phyloP scores from a whole-genome alignment of 2,329 filamentous ascomycete species.

The Gnomoniopsis smithogilvyi region DNA sequence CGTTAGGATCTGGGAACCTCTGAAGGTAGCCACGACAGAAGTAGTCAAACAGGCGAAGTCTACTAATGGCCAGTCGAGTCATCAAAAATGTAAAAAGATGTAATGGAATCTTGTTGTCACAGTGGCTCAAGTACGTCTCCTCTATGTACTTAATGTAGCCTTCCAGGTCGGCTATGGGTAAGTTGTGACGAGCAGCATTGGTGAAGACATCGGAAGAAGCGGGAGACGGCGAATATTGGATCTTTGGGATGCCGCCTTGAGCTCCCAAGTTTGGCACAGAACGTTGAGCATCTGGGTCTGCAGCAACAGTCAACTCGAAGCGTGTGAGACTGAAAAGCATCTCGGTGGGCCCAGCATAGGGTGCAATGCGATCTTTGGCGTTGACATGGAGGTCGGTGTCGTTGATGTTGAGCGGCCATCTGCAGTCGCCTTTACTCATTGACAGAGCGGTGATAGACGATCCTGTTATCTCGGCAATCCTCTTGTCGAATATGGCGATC shows the following conservation, averaged over 20 bases:
- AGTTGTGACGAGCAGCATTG: slow-evolving; percentile 48
- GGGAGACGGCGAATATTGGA: slow-evolving; percentile 32
- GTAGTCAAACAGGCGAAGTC: slow-evolving; percentile 53
- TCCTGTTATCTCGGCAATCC: slow-evolving; percentile 64
- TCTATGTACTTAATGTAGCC: slow-evolving; percentile 54
- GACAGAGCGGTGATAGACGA: slow-evolving; percentile 54
- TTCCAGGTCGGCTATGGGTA: slow-evolving; percentile 48
- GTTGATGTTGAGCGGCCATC: slow-evolving; percentile 58
- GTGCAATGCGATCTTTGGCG: slow-evolving; percentile 49
- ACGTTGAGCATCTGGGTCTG: slow-evolving; percentile 40
- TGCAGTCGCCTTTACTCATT: slow-evolving; percentile 50
- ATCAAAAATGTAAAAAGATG: slow-evolving; percentile 58
- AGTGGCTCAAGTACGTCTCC: slow-evolving; percentile 51
- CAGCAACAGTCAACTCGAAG: slow-evolving; percentile 54
- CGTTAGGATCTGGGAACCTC: slow-evolving; percentile 27
- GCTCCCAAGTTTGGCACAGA: slow-evolving; percentile 8
- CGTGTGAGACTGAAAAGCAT: slow-evolving; percentile 58
- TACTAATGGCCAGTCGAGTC: slow-evolving; percentile 53
- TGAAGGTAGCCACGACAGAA: slow-evolving; percentile 44
- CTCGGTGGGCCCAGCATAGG: slow-evolving; percentile 52
- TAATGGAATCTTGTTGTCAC: slow-evolving; percentile 56
- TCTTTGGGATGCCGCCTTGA: slow-evolving; percentile 16
- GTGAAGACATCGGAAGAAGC: slow-evolving; percentile 41
- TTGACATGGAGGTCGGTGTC: slow-evolving; percentile 57
- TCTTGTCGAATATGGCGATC: slow-evolving; percentile 64